Conservation (phyloP, 495 filamentous ascomycete genomes). For the Daldinia grandis region DNA sequence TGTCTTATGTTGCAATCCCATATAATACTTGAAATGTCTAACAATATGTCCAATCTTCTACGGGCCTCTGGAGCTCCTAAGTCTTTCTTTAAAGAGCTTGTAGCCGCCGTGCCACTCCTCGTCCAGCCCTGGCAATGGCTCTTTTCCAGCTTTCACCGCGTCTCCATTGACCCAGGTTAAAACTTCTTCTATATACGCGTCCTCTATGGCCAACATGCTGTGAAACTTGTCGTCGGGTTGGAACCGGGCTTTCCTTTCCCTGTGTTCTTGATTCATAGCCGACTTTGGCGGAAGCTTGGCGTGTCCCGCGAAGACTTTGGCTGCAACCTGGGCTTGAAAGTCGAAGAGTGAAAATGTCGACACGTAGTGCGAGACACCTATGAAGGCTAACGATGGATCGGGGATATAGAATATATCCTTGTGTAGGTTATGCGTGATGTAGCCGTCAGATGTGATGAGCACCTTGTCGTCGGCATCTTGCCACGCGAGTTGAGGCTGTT, state of each 20-base stretch:
- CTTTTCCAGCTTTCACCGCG: constrained; percentile 28
- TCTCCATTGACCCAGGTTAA: constrained; percentile 41
- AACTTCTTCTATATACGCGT: constrained; percentile 38
- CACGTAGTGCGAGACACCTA: constrained; percentile 68
- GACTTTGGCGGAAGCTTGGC: constrained; percentile 57
- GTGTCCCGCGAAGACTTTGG: constrained; percentile 63
- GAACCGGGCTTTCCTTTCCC: constrained; percentile 42
- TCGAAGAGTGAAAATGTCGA: constrained; percentile 72
- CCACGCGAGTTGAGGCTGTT: constrained; percentile 45
- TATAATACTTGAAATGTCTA: background rate
- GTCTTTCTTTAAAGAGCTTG: constrained; percentile 25
- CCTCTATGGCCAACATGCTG: constrained; percentile 34
- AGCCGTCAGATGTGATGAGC: constrained; percentile 67
- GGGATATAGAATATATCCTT: constrained; percentile 74
- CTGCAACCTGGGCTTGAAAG: constrained; percentile 68
- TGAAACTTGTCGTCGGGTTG: constrained; percentile 43
- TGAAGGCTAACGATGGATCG: constrained; percentile 67
- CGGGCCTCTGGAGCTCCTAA: background rate
- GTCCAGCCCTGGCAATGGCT: constrained; percentile 40
- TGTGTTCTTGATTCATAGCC: constrained; percentile 64
- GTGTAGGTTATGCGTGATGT: constrained; percentile 72
- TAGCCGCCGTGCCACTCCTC: constrained; percentile 36
- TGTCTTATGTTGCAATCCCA: background rate
- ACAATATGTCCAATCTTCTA: background rate
- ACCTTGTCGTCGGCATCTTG: constrained; percentile 56